Conservation (phyloP, 768 basidiomycete species). For the Krasilnikovozyma curviuscula region DNA sequence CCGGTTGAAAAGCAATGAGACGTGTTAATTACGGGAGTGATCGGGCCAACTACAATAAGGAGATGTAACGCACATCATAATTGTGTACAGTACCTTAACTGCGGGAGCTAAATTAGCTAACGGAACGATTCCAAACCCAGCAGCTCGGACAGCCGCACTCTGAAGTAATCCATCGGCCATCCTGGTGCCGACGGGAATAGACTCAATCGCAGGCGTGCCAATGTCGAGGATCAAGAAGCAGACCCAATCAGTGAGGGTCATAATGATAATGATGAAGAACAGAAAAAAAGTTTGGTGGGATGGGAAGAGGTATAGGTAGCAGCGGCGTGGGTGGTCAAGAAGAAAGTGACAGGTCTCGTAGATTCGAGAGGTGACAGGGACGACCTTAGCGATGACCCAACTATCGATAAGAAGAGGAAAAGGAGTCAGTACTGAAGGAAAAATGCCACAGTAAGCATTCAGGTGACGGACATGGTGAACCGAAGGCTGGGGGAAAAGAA, state of each 20-base stretch:
- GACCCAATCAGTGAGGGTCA: constrained; percentile 69
- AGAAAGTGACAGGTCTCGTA: constrained; percentile 75
- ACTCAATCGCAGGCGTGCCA: constrained; percentile 46
- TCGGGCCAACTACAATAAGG: background rate
- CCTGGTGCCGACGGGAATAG: constrained; percentile 50
- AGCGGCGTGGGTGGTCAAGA: constrained; percentile 71
- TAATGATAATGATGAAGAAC: constrained; percentile 40
- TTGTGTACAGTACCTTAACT: constrained; percentile 45
- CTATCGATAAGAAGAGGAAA: constrained; percentile 28
- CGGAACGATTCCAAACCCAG: constrained; percentile 65
- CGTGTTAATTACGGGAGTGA: background rate
- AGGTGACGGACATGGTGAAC: constrained; percentile 43
- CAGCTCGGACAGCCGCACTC: constrained; percentile 54
- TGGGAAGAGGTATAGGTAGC: constrained; percentile 19
- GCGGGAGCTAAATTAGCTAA: constrained; percentile 64
- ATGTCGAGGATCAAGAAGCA: constrained; percentile 78
- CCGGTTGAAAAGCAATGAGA: background rate
- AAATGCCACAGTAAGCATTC: background rate
- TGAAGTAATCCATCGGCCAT: constrained; percentile 61
- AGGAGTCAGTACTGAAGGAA: constrained; percentile 2
- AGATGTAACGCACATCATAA: constrained; percentile 69
- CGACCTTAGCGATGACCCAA: constrained; percentile 49
- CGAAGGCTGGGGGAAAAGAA: constrained; percentile 39
- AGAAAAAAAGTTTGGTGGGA: constrained; percentile 90
- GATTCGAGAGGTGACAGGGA: constrained; percentile 40